phyloP scores from a whole-genome alignment of 768 basidiomycete genomes.

The Termitomyces sp. region DNA sequence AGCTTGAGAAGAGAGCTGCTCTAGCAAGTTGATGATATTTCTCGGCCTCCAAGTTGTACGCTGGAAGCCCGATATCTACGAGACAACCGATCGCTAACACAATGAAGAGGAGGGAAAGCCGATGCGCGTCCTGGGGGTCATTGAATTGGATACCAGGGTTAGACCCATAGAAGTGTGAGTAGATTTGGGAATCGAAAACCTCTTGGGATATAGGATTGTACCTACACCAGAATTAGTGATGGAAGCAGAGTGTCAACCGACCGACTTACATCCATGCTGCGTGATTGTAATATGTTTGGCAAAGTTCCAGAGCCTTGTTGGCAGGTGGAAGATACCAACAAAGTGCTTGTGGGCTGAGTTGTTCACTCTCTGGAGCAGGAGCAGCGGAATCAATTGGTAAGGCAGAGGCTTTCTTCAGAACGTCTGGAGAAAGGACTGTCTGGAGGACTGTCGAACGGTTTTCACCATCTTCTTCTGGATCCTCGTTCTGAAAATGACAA shows the following conservation, averaged over 20 bases:
- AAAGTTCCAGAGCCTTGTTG: constrained; percentile 54
- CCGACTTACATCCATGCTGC: constrained; percentile 65
- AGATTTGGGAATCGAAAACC: constrained; percentile 57
- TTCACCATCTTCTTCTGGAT: constrained; percentile 48
- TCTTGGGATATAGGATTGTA: constrained; percentile 62
- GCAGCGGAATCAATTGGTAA: constrained; percentile 52
- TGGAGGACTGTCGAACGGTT: constrained; percentile 44
- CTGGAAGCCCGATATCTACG: constrained; percentile 48
- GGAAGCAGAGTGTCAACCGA: background rate
- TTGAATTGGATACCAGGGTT: constrained; percentile 37
- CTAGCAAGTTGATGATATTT: constrained; percentile 65
- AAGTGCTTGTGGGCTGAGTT: constrained; percentile 48
- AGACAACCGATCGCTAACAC: constrained; percentile 61
- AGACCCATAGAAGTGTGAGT: constrained; percentile 48
- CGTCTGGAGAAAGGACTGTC: constrained; percentile 52
- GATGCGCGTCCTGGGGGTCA: constrained; percentile 51
- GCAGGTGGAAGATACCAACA: constrained; percentile 66
- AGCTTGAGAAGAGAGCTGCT: constrained; percentile 57
- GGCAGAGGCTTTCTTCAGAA: constrained; percentile 58
- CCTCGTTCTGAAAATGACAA: constrained; percentile 47
- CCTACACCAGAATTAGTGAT: constrained; percentile 30
- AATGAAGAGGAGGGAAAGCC: constrained; percentile 60
- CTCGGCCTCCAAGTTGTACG: constrained; percentile 64
- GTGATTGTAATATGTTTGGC: constrained; percentile 54
- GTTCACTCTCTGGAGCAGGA: constrained; percentile 30